These are phyloP conservation scores for Articulospora tetracladia DNA, from an alignment of 495 filamentous ascomycete genomes.

Conservation along the genomic window DNA sequence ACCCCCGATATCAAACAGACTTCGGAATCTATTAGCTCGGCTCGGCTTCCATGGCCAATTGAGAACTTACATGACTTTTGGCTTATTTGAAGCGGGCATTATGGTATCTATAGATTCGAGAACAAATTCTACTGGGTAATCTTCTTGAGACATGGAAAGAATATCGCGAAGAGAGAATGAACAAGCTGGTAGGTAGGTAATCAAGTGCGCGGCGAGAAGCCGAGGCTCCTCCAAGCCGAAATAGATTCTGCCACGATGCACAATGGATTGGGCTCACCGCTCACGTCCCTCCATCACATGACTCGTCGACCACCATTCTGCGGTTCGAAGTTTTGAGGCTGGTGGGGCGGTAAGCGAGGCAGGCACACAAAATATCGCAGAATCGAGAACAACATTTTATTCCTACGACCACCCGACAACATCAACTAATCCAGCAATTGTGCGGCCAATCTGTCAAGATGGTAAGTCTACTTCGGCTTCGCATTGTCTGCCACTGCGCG, in stretches of 20 bases:
- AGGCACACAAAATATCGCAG: slow-evolving; percentile 1
- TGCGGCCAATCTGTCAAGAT: slow-evolving; percentile 49
- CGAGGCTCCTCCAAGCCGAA: slow-evolving; percentile 4
- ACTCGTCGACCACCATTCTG: no score
- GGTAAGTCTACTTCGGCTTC: slow-evolving; percentile 42
- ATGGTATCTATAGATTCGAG: slow-evolving; percentile 27
- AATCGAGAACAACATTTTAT: slow-evolving; percentile 2
- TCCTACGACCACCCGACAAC: slow-evolving; percentile 20
- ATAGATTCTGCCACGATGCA: not conserved
- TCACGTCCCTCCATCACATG: not conserved
- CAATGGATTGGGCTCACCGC: not conserved
- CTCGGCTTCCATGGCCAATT: not conserved
- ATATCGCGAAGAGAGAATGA: not conserved
- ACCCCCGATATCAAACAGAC: slow-evolving; percentile 91
- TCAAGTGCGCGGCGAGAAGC: slow-evolving; percentile 1
- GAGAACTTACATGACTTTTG: slow-evolving; percentile 58
- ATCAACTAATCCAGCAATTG: slow-evolving; percentile 22
- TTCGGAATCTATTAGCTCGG: not conserved
- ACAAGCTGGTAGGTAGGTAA: not conserved
- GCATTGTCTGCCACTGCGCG: slow-evolving; percentile 9
- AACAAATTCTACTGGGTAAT: slow-evolving; percentile 21
- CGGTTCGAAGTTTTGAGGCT: no score
- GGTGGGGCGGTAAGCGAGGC: slow-evolving; percentile 12
- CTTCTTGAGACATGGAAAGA: slow-evolving; percentile 24
- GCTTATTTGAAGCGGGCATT: slow-evolving; percentile 41